Base-by-base conservation (phyloP, 2,329 filamentous ascomycete genomes). In the Cryoendolithus antarcticus region DNA sequence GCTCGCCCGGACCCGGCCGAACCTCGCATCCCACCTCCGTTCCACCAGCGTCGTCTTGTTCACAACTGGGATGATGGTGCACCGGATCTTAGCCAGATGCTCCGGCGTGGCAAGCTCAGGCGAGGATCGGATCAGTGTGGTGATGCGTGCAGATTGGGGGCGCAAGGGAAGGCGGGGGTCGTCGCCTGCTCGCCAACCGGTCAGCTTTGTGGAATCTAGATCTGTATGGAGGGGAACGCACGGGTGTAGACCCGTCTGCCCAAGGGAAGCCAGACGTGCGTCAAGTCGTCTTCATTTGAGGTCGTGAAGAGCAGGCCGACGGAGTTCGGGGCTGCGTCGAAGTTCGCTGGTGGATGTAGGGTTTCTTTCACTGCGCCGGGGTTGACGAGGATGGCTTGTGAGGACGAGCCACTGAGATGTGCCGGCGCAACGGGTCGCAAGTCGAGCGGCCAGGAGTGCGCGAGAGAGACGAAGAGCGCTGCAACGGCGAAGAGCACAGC, bases 261-360 rank as follows among this genome's bases (percentile, higher is more conserved):
- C n/a, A 57, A 34, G 6, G 56, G 56, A 30, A 59, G 34, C 56
- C 53, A 58, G 9, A 55, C 35, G 41, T 55, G 55, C 31, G 43
- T 33, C 12, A 48, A 43, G n/a, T 48, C 42, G 12, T 42, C 46
- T 27, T 47, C 42, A 3, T 41, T 38, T 9, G 37, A 41, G 11
- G 30, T 45, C 13, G 48, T 56, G 30, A 58, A 50, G 9, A 57
- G 41, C 35, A 58, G 35, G 9, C 55, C 55, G 24, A 53, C 52
- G 2, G 52, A 55, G 28, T 52, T 52, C 19, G 50, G 40, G 21
- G 44, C 41, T n/a, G 48, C 51, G 9, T 55, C 52, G 35, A 52
- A 37, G 39, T 13, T n/a, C 6, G 31, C 2, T 4, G 19, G 32
- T 9, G 31, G 21, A 11, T 11, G 24, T 8, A 34, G 11, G 4